Conservation (phyloP, 345 rosid species). For the Eucalyptus sideroxylon region DNA sequence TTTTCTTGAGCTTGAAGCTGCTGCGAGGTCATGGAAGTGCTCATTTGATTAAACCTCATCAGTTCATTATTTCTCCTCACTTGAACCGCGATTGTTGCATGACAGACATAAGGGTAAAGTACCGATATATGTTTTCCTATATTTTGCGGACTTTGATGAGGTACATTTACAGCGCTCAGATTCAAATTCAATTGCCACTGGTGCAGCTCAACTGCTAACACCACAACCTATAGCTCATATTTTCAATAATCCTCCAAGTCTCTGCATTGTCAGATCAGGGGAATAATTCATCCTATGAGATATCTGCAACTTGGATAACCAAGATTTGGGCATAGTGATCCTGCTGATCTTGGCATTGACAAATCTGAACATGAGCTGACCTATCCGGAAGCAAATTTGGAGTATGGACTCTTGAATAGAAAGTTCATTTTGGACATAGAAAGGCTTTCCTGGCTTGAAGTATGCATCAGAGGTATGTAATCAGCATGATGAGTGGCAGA, state of each 20-base stretch:
- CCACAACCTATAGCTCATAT: conserved; percentile 26
- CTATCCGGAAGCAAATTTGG: conserved; percentile 7
- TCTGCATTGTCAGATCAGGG: conserved; percentile 33
- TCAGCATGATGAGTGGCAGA: too few species aligned
- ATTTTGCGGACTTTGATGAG: conserved; percentile 44
- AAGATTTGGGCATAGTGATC: too few species aligned
- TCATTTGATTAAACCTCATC: not conserved
- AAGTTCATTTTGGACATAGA: conserved; percentile 11
- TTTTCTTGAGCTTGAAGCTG: conserved; percentile 95
- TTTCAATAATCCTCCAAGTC: conserved; percentile 24
- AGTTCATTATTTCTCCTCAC: not conserved
- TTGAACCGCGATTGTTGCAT: not conserved
- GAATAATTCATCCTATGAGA: conserved; percentile 9
- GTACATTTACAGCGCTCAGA: conserved; percentile 23
- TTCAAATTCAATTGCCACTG: conserved; percentile 14
- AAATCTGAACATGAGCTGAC: too few species aligned
- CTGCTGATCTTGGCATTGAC: too few species aligned
- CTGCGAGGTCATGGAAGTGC: conserved; percentile 75
- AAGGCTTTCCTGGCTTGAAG: too few species aligned
- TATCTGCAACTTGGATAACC: too few species aligned
- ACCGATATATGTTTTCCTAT: not conserved
- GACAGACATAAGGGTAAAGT: not conserved
- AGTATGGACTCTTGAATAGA: too few species aligned
- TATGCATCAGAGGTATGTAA: too few species aligned
- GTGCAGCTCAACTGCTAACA: conserved; percentile 9